Evolutionary conservation across 805 yeast genomes (phyloP).

Genomic region (Candida andamanensis): DNA sequence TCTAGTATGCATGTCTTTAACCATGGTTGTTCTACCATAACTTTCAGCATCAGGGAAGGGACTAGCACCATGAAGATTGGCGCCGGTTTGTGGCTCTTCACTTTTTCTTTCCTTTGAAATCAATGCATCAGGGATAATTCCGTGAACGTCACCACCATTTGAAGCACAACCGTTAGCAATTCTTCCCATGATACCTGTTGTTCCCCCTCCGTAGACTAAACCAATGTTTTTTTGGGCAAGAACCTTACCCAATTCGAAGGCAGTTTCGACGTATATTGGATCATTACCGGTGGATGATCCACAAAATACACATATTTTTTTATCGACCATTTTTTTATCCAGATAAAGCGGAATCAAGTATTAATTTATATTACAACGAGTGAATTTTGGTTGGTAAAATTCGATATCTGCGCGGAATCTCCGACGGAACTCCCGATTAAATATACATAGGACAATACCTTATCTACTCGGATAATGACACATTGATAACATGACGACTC

Average conservation of each 20-base stretch:
- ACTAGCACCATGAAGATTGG: conserved; percentile 60
- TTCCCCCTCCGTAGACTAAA: conserved; percentile 86
- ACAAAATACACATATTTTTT: conserved; percentile 75
- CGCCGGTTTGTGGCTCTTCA: conserved; percentile 40
- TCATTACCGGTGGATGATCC: conserved; percentile 74
- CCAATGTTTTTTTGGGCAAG: conserved; percentile 63
- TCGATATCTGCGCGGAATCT: too few relatives aligned
- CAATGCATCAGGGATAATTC: conserved; percentile 81
- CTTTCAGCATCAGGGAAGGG: conserved; percentile 55
- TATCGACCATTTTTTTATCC: conserved; percentile 16
- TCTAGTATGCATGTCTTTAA: conserved; percentile 85
- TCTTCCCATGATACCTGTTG: conserved; percentile 78
- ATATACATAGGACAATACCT: too few relatives aligned
- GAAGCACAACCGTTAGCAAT: conserved; percentile 61
- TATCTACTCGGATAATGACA: too few relatives aligned
- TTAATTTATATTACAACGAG: too few relatives aligned
- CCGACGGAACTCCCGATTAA: too few relatives aligned
- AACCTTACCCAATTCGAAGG: conserved; percentile 54
- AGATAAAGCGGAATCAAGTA: too few relatives aligned
- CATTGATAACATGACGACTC: too few relatives aligned
- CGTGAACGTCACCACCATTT: conserved; percentile 68
- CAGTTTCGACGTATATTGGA: conserved; percentile 44
- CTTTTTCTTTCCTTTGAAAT: conserved; percentile 65
- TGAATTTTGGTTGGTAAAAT: too few relatives aligned
- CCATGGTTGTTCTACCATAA: conserved; percentile 77